These are phyloP conservation scores for Sporothrix pallida DNA, from an alignment of 2,329 filamentous ascomycete genomes.

Conservation along the genomic window DNA sequence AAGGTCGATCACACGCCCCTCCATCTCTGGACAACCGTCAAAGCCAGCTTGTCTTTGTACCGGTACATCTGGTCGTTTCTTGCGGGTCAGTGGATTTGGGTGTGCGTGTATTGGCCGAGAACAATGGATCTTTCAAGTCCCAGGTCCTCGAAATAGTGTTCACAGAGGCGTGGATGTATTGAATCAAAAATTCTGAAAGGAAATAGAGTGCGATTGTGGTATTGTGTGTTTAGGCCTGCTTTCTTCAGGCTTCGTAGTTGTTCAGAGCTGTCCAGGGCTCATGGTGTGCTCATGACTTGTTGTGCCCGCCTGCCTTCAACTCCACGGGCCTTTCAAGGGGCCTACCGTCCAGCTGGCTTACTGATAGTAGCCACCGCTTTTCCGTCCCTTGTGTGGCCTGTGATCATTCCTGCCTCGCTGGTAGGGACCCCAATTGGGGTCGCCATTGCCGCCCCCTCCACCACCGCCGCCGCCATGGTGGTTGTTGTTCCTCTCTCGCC, in stretches of 20 bases:
- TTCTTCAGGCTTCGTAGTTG: not conserved
- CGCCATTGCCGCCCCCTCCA: slow-evolving; percentile 11
- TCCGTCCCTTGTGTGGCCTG: slow-evolving; percentile 22
- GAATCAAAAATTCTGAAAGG: not conserved
- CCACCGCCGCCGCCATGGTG: slow-evolving; percentile 13
- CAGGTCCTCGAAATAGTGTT: too few relatives aligned
- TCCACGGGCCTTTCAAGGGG: too few relatives aligned
- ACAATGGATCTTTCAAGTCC: not conserved
- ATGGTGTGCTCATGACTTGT: not conserved
- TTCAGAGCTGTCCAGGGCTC: not conserved
- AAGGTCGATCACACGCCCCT: not conserved
- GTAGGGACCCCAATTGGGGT: slow-evolving; percentile 28
- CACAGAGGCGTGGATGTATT: not conserved
- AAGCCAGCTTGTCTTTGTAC: not conserved
- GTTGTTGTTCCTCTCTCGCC: slow-evolving; percentile 30
- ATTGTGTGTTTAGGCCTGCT: not conserved
- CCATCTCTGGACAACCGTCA: not conserved
- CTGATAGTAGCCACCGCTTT: slow-evolving; percentile 30
- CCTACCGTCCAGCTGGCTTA: not conserved
- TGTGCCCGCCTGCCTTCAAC: not conserved
- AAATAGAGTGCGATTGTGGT: not conserved
- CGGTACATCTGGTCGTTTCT: not conserved
- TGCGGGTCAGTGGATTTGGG: not conserved
- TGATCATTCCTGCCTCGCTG: slow-evolving; percentile 33
- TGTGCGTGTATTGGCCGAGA: not conserved